Percentiles rank a stretch among this genome's conserved stretches.
These are phyloP conservation scores for Sanguinoderma infundibulare DNA, from an alignment of 1,284 basidiomycete species.

Conservation along the genomic window DNA sequence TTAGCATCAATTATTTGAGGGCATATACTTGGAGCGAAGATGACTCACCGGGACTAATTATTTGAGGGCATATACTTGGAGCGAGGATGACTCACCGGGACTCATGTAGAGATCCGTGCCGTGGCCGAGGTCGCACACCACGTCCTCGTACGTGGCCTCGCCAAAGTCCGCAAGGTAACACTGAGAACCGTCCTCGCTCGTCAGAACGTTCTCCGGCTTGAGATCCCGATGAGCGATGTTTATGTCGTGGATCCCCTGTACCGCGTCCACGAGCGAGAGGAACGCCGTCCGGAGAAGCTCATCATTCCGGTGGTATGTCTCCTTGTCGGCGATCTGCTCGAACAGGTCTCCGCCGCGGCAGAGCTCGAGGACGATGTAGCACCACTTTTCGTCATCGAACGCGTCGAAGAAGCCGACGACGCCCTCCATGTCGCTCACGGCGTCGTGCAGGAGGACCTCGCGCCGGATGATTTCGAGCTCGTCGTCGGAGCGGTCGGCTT, in stretches of 20 bases:
- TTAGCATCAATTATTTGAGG: background rate
- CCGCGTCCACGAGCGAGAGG: no score
- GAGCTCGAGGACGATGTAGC: conserved; percentile 68
- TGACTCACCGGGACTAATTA: conserved; percentile 51
- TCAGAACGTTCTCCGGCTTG: no score
- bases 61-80: background rate
- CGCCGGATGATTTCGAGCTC: conserved; percentile 12
- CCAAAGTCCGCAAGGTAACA: conserved; percentile 72
- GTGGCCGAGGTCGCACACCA: conserved; percentile 53
- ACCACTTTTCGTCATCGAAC: conserved; percentile 56
- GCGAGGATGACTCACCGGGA: conserved; percentile 43
- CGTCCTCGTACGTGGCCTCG: conserved; percentile 57
- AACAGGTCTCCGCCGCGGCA: conserved; percentile 69
- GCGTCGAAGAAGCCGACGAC: conserved; percentile 63
- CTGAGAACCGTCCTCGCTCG: no score
- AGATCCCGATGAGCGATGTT: no score
- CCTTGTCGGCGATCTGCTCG: conserved; percentile 57
- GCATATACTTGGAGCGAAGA: background rate
- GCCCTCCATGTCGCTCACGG: conserved; percentile 59
- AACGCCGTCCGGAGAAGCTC: conserved; percentile 54
- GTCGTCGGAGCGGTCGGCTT: conserved; percentile 5
- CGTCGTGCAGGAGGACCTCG: conserved; percentile 49
- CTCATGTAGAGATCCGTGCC: conserved; percentile 63
- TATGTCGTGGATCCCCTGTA: no score
- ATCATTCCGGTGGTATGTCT: conserved; percentile 53